Evolutionary conservation across 2,329 filamentous ascomycete genomes (phyloP).

Genomic region (Cadophora gregata): DNA sequence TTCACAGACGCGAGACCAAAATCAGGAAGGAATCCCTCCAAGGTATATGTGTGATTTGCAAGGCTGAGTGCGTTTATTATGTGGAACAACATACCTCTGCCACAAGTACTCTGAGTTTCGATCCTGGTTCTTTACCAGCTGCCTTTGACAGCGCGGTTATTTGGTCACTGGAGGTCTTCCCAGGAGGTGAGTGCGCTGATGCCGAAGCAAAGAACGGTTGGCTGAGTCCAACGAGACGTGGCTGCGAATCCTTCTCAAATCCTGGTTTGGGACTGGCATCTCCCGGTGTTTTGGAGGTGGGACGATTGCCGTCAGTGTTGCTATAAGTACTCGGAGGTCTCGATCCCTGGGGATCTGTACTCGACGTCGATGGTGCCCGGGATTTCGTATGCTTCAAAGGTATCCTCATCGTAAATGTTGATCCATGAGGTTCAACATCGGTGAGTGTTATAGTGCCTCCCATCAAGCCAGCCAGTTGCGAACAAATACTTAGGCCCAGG

Average conservation of each 20-base stretch:
- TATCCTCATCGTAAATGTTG: slow-evolving; percentile 82
- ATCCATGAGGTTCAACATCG: slow-evolving; percentile 76
- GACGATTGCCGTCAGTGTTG: slow-evolving; percentile 22
- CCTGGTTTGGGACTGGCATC: slow-evolving; percentile 42
- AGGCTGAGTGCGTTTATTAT: background rate
- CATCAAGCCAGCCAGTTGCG: slow-evolving; percentile 85
- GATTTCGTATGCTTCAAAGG: slow-evolving; percentile 79
- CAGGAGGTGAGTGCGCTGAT: slow-evolving; percentile 28
- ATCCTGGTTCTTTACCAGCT: slow-evolving; percentile 61
- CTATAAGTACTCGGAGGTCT: slow-evolving; percentile 43
- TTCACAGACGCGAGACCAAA: background rate
- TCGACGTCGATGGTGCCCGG: slow-evolving; percentile 40
- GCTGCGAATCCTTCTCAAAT: slow-evolving; percentile 68
- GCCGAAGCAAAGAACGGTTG: slow-evolving; percentile 74
- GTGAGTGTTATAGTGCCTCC: slow-evolving; percentile 74
- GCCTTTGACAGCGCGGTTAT: slow-evolving; percentile 69
- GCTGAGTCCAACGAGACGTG: slow-evolving; percentile 81
- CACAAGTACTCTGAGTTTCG: slow-evolving; percentile 80
- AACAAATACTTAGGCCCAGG: slow-evolving; percentile 86
- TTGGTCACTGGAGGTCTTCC: slow-evolving; percentile 57
- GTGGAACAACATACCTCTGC: slow-evolving; percentile 61
- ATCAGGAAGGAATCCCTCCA: background rate
- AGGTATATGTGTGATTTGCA: background rate
- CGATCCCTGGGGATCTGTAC: slow-evolving; percentile 41
- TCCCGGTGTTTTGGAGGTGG: slow-evolving; percentile 18